A percentile compares a stretch with the other conserved stretches of the same genome.
These are phyloP conservation scores for Corylus americana DNA, from an alignment of 306 rosid genomes.

Conservation along the genomic window DNA sequence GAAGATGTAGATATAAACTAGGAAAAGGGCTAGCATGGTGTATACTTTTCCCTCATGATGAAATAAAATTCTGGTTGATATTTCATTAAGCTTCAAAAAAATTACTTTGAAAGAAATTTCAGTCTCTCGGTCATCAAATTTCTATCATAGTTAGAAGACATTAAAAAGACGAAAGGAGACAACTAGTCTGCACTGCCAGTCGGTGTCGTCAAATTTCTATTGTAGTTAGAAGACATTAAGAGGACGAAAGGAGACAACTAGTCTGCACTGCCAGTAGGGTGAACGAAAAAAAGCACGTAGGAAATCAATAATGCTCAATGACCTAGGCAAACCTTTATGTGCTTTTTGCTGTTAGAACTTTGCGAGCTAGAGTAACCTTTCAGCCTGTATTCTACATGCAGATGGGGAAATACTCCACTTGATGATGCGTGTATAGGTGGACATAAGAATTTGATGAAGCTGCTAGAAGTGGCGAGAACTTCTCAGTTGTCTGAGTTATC, in stretches of 20 bases:
- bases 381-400: constrained; percentile 29
- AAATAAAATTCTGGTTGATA: background rate
- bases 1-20: too few species aligned
- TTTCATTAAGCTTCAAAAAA: background rate
- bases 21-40: background rate
- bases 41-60: background rate
- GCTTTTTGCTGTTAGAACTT: background rate
- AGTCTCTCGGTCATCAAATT: background rate
- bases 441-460: constrained; percentile 47
- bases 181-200: background rate
- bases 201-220: background rate
- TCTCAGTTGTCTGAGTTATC: constrained; percentile 46
- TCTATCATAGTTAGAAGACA: background rate
- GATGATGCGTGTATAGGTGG: constrained; percentile 59
- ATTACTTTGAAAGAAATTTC: background rate
- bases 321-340: background rate
- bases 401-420: constrained; percentile 76
- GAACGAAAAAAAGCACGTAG: too few species aligned
- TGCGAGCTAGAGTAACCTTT: background rate
- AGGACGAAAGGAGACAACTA: background rate
- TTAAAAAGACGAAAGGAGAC: background rate
- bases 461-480: constrained; percentile 53
- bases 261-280: background rate
- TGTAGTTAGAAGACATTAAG: background rate
- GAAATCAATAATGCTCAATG: background rate